Conservation (phyloP, 2,329 filamentous ascomycete genomes). For the Botryotinia convoluta region DNA sequence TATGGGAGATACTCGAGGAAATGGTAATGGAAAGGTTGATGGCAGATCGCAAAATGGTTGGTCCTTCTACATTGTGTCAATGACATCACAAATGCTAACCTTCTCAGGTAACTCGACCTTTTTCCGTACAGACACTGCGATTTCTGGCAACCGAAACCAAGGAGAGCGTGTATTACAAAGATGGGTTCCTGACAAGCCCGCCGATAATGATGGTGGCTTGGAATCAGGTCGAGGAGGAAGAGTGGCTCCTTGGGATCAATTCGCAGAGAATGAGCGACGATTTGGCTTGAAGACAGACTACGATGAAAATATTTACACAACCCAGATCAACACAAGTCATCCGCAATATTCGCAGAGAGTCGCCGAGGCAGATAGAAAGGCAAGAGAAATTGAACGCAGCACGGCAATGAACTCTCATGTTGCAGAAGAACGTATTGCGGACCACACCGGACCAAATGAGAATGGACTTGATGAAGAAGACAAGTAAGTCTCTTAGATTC, state of each 20-base stretch:
- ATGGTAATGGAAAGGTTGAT: constrained; percentile 52
- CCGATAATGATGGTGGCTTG: constrained; percentile 67
- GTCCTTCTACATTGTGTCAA: constrained; percentile 22
- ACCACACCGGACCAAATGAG: constrained; percentile 61
- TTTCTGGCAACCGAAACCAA: constrained; percentile 69
- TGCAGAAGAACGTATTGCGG: constrained; percentile 81
- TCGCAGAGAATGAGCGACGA: constrained; percentile 80
- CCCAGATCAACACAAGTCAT: constrained; percentile 78
- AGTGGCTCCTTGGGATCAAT: constrained; percentile 77
- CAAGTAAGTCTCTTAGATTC: constrained; percentile 57
- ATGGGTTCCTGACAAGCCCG: constrained; percentile 70
- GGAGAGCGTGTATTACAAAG: constrained; percentile 75
- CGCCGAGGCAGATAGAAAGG: constrained; percentile 77
- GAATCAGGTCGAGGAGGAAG: constrained; percentile 48
- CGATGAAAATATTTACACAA: constrained; percentile 93
- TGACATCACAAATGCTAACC: constrained; percentile 25
- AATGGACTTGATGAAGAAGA: constrained; percentile 83
- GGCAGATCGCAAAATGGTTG: constrained; percentile 55
- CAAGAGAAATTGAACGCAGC: constrained; percentile 83
- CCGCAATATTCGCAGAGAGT: constrained; percentile 77
- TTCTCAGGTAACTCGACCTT: constrained; percentile 59
- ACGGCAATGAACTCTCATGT: constrained; percentile 75
- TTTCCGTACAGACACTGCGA: constrained; percentile 86
- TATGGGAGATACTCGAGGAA: constrained; percentile 49
- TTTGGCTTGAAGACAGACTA: constrained; percentile 90